These are phyloP conservation scores for Catunica adiposa DNA, from an alignment of 2,329 filamentous ascomycete genomes.

Conservation along the genomic window DNA sequence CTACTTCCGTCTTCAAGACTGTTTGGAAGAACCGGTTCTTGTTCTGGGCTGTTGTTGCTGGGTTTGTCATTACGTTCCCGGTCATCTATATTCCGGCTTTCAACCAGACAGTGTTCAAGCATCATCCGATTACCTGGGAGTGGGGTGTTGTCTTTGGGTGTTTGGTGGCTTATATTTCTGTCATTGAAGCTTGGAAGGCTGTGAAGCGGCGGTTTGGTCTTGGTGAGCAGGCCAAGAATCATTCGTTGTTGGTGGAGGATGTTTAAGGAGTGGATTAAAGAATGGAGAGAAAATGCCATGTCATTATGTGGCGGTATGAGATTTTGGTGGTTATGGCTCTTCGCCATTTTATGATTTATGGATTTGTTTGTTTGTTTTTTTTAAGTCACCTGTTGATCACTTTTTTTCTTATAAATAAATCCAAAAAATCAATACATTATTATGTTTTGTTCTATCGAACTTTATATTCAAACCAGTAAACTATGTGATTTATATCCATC, in stretches of 20 bases:
- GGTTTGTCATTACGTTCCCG: slow-evolving; percentile 43
- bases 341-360: not conserved
- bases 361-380: not conserved
- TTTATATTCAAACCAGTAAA: not conserved
- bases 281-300: too few species aligned
- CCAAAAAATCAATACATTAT: not conserved
- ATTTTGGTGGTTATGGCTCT: too few species aligned
- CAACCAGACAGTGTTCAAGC: slow-evolving; percentile 52
- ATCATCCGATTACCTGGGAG: slow-evolving; percentile 51
- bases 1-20: slow-evolving; percentile 38
- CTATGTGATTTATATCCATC: not conserved
- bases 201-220: slow-evolving; percentile 36
- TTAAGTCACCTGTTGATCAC: too few species aligned
- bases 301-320: not conserved
- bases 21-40: slow-evolving; percentile 53
- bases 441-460: not conserved
- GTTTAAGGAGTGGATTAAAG: not conserved
- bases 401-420: not conserved
- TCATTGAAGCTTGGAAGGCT: slow-evolving; percentile 55
- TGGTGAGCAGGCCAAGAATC: slow-evolving; percentile 16
- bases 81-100: slow-evolving; percentile 52
- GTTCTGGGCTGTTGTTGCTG: slow-evolving; percentile 45
- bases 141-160: slow-evolving; percentile 51
- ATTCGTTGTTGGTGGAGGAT: slow-evolving; percentile 4
- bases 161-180: slow-evolving; percentile 41